phyloP scores from a whole-genome alignment of 2,329 filamentous ascomycete genomes.

The Fusarium sororula region DNA sequence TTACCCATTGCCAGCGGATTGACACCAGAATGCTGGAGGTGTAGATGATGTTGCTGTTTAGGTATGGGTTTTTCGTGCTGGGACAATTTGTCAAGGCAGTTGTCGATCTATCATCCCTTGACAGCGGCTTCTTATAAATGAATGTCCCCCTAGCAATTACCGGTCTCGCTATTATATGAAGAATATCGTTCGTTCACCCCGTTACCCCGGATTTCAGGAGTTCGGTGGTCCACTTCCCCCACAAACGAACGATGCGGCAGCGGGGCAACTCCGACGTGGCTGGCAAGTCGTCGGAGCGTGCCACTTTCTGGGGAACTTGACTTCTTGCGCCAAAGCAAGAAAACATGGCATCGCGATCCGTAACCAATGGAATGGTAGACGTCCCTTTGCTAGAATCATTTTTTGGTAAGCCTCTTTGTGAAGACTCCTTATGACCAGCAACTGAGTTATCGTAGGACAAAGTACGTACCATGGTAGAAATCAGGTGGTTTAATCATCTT shows the following conservation, averaged over 20 bases:
- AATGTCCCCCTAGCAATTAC: neutral
- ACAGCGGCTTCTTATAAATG: neutral
- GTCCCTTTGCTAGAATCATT: rapidly evolving
- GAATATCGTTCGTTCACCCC: neutral
- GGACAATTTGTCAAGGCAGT: too few relatives aligned
- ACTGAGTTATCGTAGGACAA: rapidly evolving
- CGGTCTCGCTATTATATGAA: neutral
- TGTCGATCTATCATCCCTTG: neutral
- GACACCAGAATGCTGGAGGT: neutral
- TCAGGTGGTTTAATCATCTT: too few relatives aligned
- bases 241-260: neutral
- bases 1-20: neutral
- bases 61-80: neutral
- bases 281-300: neutral
- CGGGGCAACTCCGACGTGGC: neutral
- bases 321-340: too few relatives aligned
- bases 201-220: neutral
- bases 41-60: neutral
- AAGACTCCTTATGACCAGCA: neutral
- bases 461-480: rapidly evolving
- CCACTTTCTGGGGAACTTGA: neutral
- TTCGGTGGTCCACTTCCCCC: neutral
- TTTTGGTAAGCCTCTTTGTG: rapidly evolving
- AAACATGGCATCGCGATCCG: rapidly evolving
- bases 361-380: neutral